These are phyloP conservation scores for Pythium dissotocum DNA, from an alignment of 352 stramenopile species.

Conservation along the genomic window DNA sequence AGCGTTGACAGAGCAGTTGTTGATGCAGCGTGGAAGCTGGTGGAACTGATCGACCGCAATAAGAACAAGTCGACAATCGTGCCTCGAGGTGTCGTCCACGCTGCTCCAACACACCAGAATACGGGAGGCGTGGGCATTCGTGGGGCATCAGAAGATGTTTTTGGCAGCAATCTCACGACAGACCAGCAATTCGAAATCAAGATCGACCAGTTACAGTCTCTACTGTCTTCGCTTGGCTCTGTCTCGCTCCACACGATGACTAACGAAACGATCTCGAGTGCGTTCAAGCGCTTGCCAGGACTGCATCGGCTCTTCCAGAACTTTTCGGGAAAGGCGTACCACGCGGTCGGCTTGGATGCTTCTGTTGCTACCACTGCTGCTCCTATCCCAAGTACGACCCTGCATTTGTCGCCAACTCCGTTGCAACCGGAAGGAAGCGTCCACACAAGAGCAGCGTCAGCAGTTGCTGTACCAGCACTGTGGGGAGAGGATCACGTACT, in stretches of 20 bases:
- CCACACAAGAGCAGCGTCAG: neutral
- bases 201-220: slow-evolving; percentile 62
- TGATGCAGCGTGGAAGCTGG: slow-evolving; percentile 49
- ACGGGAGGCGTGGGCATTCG: neutral
- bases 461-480: neutral
- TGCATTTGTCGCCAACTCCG: neutral
- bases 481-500: slow-evolving; percentile 28
- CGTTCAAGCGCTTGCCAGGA: slow-evolving; percentile 46
- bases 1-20: slow-evolving; percentile 23
- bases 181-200: slow-evolving; percentile 71
- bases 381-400: neutral
- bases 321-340: slow-evolving; percentile 38
- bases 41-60: slow-evolving; percentile 48
- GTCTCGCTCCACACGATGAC: slow-evolving; percentile 52
- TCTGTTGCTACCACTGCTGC: slow-evolving; percentile 12
- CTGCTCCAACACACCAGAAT: slow-evolving; percentile 8
- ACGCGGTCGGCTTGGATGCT: slow-evolving; percentile 41
- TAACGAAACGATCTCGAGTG: slow-evolving; percentile 50
- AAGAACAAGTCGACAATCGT: slow-evolving; percentile 28
- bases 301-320: slow-evolving; percentile 47
- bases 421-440: neutral
- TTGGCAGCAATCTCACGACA: slow-evolving; percentile 33
- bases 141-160: slow-evolving; percentile 8
- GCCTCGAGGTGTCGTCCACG: neutral
- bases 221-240: slow-evolving; percentile 38